Evolutionary conservation across 2,329 filamentous ascomycete species (phyloP).

Genomic region (Metarhizium humberi): DNA sequence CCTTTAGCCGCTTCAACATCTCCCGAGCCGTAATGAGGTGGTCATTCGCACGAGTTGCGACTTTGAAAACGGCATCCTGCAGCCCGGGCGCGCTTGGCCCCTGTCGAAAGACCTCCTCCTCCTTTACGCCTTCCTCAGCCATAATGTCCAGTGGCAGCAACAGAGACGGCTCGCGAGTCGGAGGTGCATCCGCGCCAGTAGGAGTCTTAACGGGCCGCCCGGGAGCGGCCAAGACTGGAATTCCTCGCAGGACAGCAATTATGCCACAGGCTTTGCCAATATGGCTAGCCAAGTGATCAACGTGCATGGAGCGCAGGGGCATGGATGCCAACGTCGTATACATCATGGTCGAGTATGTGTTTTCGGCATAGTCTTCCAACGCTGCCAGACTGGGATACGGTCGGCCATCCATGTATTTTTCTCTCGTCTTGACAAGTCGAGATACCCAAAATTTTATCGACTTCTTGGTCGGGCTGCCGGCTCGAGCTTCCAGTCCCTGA

Average conservation of each 20-base stretch:
- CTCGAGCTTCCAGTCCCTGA: slow-evolving; percentile 43
- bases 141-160: slow-evolving; percentile 84
- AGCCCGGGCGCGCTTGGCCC: slow-evolving; percentile 73
- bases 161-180: slow-evolving; percentile 42
- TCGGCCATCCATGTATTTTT: slow-evolving; percentile 73
- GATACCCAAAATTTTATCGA: slow-evolving; percentile 64
- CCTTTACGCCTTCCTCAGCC: slow-evolving; percentile 68
- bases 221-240: slow-evolving; percentile 77
- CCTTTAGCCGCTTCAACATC: slow-evolving; percentile 74
- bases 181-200: slow-evolving; percentile 25
- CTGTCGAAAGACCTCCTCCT: slow-evolving; percentile 81
- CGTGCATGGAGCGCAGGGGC: slow-evolving; percentile 70
- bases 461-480: slow-evolving; percentile 30
- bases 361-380: slow-evolving; percentile 84
- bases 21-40: slow-evolving; percentile 89
- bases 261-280: slow-evolving; percentile 93
- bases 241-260: slow-evolving; percentile 71
- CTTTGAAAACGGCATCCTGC: slow-evolving; percentile 80
- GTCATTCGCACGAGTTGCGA: slow-evolving; percentile 90
- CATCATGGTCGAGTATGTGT: slow-evolving; percentile 86
- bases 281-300: slow-evolving; percentile 90
- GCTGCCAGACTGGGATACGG: slow-evolving; percentile 66
- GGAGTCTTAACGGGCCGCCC: slow-evolving; percentile 39
- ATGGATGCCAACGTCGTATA: slow-evolving; percentile 78
- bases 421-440: slow-evolving; percentile 70